Conservation (phyloP, 1,139 yeast genomes). For the Scheffersomyces quercinus region DNA sequence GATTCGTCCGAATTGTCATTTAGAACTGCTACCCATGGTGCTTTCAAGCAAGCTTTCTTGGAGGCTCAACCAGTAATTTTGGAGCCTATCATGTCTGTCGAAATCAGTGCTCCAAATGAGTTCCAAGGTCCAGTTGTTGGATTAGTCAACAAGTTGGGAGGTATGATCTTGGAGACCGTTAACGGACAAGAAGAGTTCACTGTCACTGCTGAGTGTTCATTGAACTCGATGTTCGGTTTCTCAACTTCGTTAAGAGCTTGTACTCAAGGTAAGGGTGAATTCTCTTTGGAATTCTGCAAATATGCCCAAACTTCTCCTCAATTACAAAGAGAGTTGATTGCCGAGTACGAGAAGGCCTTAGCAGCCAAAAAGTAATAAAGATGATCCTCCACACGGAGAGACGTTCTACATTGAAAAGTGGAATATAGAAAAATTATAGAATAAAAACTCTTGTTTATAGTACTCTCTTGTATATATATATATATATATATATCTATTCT, state of each 20-base stretch:
- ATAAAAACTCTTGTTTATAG: neutral
- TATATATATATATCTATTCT: neutral
- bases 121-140: slow-evolving; percentile 95
- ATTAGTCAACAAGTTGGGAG: slow-evolving; percentile 86
- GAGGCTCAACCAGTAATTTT: slow-evolving; percentile 83
- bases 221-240: slow-evolving; percentile 94
- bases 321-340: slow-evolving; percentile 86
- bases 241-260: slow-evolving; percentile 94
- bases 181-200: slow-evolving; percentile 95
- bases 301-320: slow-evolving; percentile 91
- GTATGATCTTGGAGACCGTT: slow-evolving; percentile 90
- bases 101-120: slow-evolving; percentile 92
- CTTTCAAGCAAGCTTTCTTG: slow-evolving; percentile 88
- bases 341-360: slow-evolving; percentile 59
- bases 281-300: slow-evolving; percentile 89
- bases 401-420: slow-evolving; percentile 14
- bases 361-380: slow-evolving; percentile 11
- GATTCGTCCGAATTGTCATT: slow-evolving; percentile 96
- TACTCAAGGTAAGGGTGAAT: slow-evolving; percentile 99
- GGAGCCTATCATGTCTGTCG: slow-evolving; percentile 95
- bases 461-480: slow-evolving; percentile 1
- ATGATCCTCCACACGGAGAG: too few relatives aligned
- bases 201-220: slow-evolving; percentile 89
- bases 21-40: slow-evolving; percentile 88
- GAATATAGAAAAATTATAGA: slow-evolving; percentile 2